phyloP scores from a whole-genome alignment of 1,284 basidiomycete genomes.

The Pseudozyma pruni region DNA sequence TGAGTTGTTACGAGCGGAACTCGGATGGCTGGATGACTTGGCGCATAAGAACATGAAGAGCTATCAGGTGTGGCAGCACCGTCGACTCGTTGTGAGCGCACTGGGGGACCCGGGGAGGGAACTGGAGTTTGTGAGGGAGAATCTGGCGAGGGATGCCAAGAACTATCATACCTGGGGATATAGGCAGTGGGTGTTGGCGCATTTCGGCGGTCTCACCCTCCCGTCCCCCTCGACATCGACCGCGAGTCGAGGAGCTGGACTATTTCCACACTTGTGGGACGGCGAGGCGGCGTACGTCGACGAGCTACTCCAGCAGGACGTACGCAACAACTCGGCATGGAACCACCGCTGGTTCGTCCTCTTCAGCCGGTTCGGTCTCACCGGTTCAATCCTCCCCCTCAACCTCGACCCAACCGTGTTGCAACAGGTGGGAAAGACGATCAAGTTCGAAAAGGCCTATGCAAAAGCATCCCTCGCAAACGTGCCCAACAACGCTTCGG shows the following conservation, averaged over 20 bases:
- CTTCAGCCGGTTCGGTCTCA: slow-evolving; percentile 70
- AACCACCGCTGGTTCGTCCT: slow-evolving; percentile 94
- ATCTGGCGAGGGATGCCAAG: slow-evolving; percentile 54
- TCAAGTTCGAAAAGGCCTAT: slow-evolving; percentile 41
- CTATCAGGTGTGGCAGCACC: slow-evolving; percentile 67
- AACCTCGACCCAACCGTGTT: not conserved
- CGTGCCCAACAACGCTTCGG: slow-evolving; percentile 58
- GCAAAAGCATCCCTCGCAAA: slow-evolving; percentile 29
- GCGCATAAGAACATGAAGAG: slow-evolving; percentile 62
- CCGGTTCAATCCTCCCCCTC: not conserved
- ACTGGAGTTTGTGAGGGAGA: slow-evolving; percentile 47
- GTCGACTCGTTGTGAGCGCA: slow-evolving; percentile 48
- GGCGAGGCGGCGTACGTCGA: slow-evolving; percentile 83
- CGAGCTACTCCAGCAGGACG: slow-evolving; percentile 78
- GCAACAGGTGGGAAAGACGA: slow-evolving; percentile 31
- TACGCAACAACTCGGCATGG: slow-evolving; percentile 97
- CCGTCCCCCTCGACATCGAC: not conserved
- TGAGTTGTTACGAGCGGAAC: slow-evolving; percentile 33
- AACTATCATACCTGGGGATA: slow-evolving; percentile 68
- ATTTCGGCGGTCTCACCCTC: slow-evolving; percentile 55
- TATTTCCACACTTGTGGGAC: slow-evolving; percentile 74
- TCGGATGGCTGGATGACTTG: slow-evolving; percentile 55
- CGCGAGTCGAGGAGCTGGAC: slow-evolving; percentile 13
- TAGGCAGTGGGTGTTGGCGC: slow-evolving; percentile 60
- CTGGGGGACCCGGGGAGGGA: slow-evolving; percentile 53